These are phyloP conservation scores for Nidula microcarpa DNA, from an alignment of 768 basidiomycete species.

Conservation along the genomic window DNA sequence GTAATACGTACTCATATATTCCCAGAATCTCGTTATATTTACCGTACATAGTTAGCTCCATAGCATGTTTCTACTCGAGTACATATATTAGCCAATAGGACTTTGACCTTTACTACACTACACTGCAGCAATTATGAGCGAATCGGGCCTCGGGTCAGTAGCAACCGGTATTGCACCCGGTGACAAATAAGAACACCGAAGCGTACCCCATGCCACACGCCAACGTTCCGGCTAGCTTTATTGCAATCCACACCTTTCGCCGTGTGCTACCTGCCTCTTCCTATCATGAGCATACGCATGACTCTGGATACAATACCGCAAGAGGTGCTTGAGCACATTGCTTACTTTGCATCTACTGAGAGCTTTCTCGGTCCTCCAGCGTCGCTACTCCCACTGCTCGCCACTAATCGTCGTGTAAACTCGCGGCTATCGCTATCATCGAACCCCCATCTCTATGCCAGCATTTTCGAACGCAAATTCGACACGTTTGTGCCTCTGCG, in stretches of 20 bases:
- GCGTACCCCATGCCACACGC: constrained; percentile 8
- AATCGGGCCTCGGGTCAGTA: background rate
- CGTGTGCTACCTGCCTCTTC: background rate
- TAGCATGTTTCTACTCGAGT: too few relatives aligned
- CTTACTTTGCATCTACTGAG: constrained; percentile 56
- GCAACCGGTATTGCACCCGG: constrained; percentile 10
- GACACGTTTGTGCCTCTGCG: constrained; percentile 50
- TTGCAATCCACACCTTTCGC: background rate
- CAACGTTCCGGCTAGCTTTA: background rate
- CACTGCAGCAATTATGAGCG: background rate
- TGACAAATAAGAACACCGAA: constrained; percentile 9
- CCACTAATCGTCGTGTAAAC: constrained; percentile 45
- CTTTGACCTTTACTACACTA: background rate
- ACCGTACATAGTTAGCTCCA: too few relatives aligned
- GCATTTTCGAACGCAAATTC: constrained; percentile 66
- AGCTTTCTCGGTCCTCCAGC: constrained; percentile 58
- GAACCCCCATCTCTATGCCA: constrained; percentile 72
- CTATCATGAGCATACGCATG: constrained; percentile 4
- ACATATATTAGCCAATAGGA: background rate
- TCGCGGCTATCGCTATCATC: constrained; percentile 42
- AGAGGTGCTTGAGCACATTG: constrained; percentile 80
- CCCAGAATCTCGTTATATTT: too few relatives aligned
- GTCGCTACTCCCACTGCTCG: constrained; percentile 52
- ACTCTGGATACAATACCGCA: constrained; percentile 56
- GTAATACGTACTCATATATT: too few relatives aligned